phyloP scores from a whole-genome alignment of 495 filamentous ascomycete species.

The Xylaria sp. region DNA sequence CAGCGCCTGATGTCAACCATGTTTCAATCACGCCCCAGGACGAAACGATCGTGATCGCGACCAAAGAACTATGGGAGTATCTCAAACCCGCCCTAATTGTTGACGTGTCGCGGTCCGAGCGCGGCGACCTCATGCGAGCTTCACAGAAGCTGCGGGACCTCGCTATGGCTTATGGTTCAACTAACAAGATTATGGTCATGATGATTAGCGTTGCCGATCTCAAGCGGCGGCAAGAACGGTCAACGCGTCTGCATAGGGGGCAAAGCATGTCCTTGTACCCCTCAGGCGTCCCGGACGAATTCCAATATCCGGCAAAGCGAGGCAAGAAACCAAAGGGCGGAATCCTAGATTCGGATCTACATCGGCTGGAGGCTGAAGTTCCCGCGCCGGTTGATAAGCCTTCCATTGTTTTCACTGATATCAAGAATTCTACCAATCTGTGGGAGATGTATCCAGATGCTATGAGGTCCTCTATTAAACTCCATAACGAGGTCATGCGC shows the following conservation, averaged over 20 bases:
- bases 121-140: conserved; percentile 90
- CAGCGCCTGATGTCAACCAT: conserved; percentile 83
- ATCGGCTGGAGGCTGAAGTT: conserved; percentile 85
- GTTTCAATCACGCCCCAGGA: conserved; percentile 85
- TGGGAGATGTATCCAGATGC: conserved; percentile 95
- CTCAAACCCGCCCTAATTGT: conserved; percentile 85
- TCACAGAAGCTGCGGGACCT: conserved; percentile 94
- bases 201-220: conserved; percentile 90
- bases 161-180: conserved; percentile 92
- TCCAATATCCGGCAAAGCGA: conserved; percentile 64
- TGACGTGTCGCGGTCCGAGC: conserved; percentile 86
- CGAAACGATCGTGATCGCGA: conserved; percentile 91
- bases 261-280: conserved; percentile 83
- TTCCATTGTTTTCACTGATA: conserved; percentile 97
- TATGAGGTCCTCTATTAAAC: conserved; percentile 93
- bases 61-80: conserved; percentile 93
- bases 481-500: conserved; percentile 95
- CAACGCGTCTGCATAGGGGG: conserved; percentile 66
- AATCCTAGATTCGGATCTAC: conserved; percentile 79
- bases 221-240: conserved; percentile 76
- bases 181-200: conserved; percentile 98
- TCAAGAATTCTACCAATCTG: conserved; percentile 96
- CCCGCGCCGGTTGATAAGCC: conserved; percentile 88
- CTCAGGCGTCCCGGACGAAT: conserved; percentile 71
- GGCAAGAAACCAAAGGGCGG: conserved; percentile 72